Percentiles rank a stretch among this genome's conserved stretches.
Evolutionary conservation across 1,284 basidiomycete species (phyloP).

Genomic region (Phaffia rhodozyma): DNA sequence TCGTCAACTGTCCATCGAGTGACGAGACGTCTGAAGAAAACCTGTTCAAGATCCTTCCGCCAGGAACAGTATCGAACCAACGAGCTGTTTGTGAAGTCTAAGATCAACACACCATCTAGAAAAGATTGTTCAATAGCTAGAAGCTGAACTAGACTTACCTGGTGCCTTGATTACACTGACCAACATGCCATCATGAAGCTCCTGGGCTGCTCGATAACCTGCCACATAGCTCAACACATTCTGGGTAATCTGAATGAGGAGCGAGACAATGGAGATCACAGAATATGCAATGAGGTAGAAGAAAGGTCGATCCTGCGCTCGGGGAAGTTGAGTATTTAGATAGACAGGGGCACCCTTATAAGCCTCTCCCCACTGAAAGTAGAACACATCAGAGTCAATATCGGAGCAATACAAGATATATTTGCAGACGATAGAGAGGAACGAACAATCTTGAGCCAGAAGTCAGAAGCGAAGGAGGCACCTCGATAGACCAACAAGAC

Average conservation of each 20-base stretch:
- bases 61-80: slow-evolving; percentile 57
- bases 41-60: slow-evolving; percentile 61
- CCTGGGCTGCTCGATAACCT: slow-evolving; percentile 12
- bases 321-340: slow-evolving; percentile 23
- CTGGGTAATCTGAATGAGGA: slow-evolving; percentile 28
- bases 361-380: slow-evolving; percentile 4
- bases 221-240: slow-evolving; percentile 31
- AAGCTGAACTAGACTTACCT: no score
- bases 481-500: slow-evolving; percentile 17
- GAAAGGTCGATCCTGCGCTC: slow-evolving; percentile 32
- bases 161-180: no score
- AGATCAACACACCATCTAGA: no score
- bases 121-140: no score
- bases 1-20: slow-evolving; percentile 40
- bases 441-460: slow-evolving; percentile 5
- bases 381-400: not conserved
- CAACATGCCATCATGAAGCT: no score
- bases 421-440: not conserved
- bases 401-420: not conserved
- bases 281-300: slow-evolving; percentile 38
- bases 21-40: no score
- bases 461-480: not conserved
- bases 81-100: slow-evolving; percentile 26
- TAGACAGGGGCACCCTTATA: not conserved
- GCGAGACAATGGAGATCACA: slow-evolving; percentile 26